Evolutionary conservation across 805 yeast species (phyloP), one percentile per base, ranked within the genome.

Genomic region (Candida xiaguanensis): DNA sequence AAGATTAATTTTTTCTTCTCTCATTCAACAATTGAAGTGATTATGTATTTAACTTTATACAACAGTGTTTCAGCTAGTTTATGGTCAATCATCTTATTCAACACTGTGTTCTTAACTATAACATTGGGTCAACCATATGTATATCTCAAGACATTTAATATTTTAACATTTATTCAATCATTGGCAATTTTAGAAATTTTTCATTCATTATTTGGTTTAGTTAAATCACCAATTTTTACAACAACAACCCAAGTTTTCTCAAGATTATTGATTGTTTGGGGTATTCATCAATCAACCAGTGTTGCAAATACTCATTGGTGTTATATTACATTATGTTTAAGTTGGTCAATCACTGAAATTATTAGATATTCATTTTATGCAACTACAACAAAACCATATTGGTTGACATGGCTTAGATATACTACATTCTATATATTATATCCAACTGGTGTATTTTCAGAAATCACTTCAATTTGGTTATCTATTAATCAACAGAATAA

Each of bases 341-440:
- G 96, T 9, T 93, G 99, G 99, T 78, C 93, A n/a, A 52, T 86
- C 38, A 87, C 98, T n/a, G 99, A 93, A 62, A 74, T 87, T 32
- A 82, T 90, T 41, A 75, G 99, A 58, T 93, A 93, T 63, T 75
- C 87, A 31, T 93, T 78, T 66, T 95, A 93, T 57, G 90, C 95
- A 6, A 72, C 82, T 39, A 80, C 80, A 49, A 61, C 85, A 45
- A 56, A 60, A 18, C 85, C 93, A 4, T 51, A 55, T 27, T 56
- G 66, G 55, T 69, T 91, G 48, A 75, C 80, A 14, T 75, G 82
- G 73, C 64, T 88, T 47, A 77, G 99, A 54, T 93, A 93, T 72
- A 85, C 85, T 46, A 65, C 87, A 19, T 93, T 93, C 62, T 75
- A 77, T 48, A 77, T 87, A 2, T 68, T 93, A 47, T 93, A 93